These are phyloP conservation scores for Canna indica DNA, from an alignment of 176 grass and related monocot genomes.

Conservation along the genomic window DNA sequence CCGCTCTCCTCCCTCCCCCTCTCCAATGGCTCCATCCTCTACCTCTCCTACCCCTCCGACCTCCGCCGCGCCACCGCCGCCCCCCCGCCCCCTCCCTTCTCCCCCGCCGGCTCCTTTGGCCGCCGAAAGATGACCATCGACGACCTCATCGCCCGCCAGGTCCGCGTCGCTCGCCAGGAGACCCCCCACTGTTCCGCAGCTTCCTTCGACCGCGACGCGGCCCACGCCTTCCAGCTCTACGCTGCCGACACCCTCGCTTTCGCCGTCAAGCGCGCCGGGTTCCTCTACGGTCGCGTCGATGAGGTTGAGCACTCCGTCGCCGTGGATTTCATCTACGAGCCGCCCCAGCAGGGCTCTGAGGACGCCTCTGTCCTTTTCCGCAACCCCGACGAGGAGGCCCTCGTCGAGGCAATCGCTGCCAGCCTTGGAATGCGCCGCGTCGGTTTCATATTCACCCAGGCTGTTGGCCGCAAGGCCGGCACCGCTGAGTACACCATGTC, in stretches of 20 bases:
- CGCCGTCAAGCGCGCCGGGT: slow-evolving; percentile 65
- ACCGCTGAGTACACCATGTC: slow-evolving; percentile 93
- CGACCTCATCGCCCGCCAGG: slow-evolving; percentile 87
- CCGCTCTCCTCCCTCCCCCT: slow-evolving; percentile 38
- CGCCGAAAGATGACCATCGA: slow-evolving; percentile 87
- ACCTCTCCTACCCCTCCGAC: slow-evolving; percentile 39
- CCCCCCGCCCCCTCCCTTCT: slow-evolving; percentile 30
- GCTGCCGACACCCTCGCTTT: slow-evolving; percentile 74
- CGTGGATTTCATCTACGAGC: slow-evolving; percentile 92
- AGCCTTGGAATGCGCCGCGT: slow-evolving; percentile 71
- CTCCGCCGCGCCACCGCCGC: slow-evolving; percentile 20
- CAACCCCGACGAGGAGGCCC: slow-evolving; percentile 53
- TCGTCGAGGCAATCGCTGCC: slow-evolving; percentile 59
- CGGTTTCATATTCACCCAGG: slow-evolving; percentile 84
- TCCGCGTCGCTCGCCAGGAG: slow-evolving; percentile 91
- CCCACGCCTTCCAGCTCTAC: slow-evolving; percentile 90
- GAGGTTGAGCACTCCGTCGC: slow-evolving; percentile 35
- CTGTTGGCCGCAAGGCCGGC: slow-evolving; percentile 67
- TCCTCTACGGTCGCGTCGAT: slow-evolving; percentile 69
- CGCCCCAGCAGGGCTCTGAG: slow-evolving; percentile 61
- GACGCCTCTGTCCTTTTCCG: slow-evolving; percentile 49
- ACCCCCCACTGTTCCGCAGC: slow-evolving; percentile 54
- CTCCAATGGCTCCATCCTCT: slow-evolving; percentile 62
- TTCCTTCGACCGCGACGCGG: slow-evolving; percentile 73
- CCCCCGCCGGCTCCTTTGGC: slow-evolving; percentile 36